phyloP scores from a whole-genome alignment of 768 basidiomycete genomes.

The Boletellus ananas region DNA sequence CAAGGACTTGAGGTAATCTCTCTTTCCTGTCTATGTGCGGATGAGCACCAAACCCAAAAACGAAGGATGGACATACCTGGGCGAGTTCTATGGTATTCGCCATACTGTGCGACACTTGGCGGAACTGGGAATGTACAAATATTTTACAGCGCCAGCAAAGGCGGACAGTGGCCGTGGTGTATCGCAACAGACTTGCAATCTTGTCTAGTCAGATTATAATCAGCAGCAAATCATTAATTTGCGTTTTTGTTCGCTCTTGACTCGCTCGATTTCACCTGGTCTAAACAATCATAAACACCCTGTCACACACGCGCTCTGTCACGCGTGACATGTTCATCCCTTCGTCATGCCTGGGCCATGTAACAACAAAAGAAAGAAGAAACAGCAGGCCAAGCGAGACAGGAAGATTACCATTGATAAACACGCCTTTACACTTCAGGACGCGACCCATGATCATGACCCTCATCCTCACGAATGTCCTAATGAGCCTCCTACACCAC shows the following conservation, averaged over 20 bases:
- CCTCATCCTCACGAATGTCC: constrained; percentile 1
- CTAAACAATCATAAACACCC: constrained; percentile 15
- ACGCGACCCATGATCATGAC: constrained; percentile 5
- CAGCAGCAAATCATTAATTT: constrained; percentile 3
- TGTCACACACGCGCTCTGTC: constrained; percentile 33
- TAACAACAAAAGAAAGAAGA: constrained; percentile 48
- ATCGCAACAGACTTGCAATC: constrained; percentile 25
- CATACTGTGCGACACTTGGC: constrained; percentile 35
- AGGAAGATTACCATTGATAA: constrained; percentile 18
- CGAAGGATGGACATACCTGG: constrained; percentile 39
- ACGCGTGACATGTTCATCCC: constrained; percentile 26
- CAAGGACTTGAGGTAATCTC: constrained; percentile 79
- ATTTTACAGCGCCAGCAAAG: constrained; percentile 32
- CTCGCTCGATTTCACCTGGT: constrained; percentile 7
- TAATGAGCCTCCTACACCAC: constrained; percentile 2
- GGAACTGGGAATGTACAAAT: constrained; percentile 19
- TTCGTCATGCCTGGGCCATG: constrained; percentile 58
- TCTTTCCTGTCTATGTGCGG: constrained; percentile 75
- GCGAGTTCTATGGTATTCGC: constrained; percentile 64
- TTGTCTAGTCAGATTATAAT: constrained; percentile 24
- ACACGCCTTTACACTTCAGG: background rate
- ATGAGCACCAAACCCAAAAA: constrained; percentile 3
- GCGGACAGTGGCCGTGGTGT: constrained; percentile 18
- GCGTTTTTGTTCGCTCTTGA: constrained; percentile 14
- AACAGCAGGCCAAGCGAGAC: constrained; percentile 32